Evolutionary conservation across 306 rosid species (phyloP).

Genomic region (Prunus mume): DNA sequence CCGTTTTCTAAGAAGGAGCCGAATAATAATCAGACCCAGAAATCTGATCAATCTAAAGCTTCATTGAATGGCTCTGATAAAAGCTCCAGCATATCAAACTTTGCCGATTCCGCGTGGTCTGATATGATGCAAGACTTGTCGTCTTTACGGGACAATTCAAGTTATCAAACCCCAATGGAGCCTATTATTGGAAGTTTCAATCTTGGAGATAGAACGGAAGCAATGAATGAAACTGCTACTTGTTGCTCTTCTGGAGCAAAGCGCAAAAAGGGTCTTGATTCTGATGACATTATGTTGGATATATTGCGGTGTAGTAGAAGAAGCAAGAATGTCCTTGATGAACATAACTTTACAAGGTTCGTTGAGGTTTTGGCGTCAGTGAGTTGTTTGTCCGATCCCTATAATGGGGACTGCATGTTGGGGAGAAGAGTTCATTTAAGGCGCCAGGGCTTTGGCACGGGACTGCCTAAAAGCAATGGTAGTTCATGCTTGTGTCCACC

Average conservation of each 20-base stretch:
- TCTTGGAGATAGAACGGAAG: conserved; percentile 22
- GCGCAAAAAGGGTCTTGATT: conserved; percentile 24
- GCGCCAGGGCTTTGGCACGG: conserved; percentile 22
- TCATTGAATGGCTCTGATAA: conserved; percentile 15
- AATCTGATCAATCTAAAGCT: conserved; percentile 29
- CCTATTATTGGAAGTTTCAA: conserved; percentile 8
- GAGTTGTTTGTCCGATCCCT: conserved; percentile 60
- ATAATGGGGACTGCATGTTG: conserved; percentile 62
- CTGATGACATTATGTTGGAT: conserved; percentile 50
- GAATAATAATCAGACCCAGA: conserved; percentile 10
- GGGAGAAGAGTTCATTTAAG: conserved; percentile 33
- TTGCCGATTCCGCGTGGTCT: conserved; percentile 69
- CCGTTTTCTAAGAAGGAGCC: conserved; percentile 60
- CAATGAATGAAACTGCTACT: conserved; percentile 17
- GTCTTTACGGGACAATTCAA: conserved; percentile 28
- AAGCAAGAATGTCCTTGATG: conserved; percentile 31
- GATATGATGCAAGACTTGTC: conserved; percentile 73
- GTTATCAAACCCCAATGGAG: conserved; percentile 2
- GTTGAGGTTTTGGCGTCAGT: conserved; percentile 52
- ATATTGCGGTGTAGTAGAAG: conserved; percentile 26
- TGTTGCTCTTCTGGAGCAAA: conserved; percentile 10
- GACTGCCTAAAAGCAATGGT: conserved; percentile 13
- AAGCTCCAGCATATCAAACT: conserved; percentile 36
- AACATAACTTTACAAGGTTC: conserved; percentile 41
- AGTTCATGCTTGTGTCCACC: conserved; percentile 66